These are phyloP conservation scores for Aethionema arabicum DNA, from an alignment of 345 rosid species.

Conservation along the genomic window DNA sequence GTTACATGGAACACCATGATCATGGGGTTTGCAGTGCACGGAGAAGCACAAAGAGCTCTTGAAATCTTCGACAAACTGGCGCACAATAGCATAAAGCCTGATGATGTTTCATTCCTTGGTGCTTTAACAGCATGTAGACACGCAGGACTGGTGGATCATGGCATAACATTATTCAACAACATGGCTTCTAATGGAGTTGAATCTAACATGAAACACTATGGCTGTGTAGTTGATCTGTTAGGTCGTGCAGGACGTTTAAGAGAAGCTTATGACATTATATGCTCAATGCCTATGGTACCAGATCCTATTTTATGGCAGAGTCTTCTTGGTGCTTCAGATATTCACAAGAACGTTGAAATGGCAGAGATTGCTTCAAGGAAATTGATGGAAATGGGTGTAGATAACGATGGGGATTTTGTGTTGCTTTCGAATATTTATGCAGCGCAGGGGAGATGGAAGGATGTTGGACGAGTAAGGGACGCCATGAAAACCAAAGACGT, in stretches of 20 bases:
- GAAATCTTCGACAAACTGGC: conserved; percentile 59
- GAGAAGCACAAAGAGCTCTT: conserved; percentile 61
- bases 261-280: conserved; percentile 64
- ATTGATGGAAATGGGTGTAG: conserved; percentile 73
- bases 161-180: conserved; percentile 51
- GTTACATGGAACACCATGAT: conserved; percentile 94
- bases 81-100: conserved; percentile 46
- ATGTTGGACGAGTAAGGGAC: conserved; percentile 73
- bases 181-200: conserved; percentile 51
- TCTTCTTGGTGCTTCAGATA: conserved; percentile 74
- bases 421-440: conserved; percentile 79
- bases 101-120: conserved; percentile 65
- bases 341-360: conserved; percentile 64
- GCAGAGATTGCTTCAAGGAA: conserved; percentile 66
- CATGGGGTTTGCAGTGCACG: conserved; percentile 81
- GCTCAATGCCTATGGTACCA: conserved; percentile 59
- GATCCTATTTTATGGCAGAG: conserved; percentile 85
- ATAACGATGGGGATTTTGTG: conserved; percentile 71
- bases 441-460: conserved; percentile 70
- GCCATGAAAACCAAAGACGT: conserved; percentile 71
- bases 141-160: conserved; percentile 77
- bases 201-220: conserved; percentile 76
- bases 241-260: conserved; percentile 74
- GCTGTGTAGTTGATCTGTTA: conserved; percentile 76
- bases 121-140: conserved; percentile 79